Percentiles rank a stretch among this genome's conserved stretches.
These are phyloP conservation scores for Goffeauzyma gilvescens DNA, from an alignment of 768 basidiomycete species.

Conservation along the genomic window DNA sequence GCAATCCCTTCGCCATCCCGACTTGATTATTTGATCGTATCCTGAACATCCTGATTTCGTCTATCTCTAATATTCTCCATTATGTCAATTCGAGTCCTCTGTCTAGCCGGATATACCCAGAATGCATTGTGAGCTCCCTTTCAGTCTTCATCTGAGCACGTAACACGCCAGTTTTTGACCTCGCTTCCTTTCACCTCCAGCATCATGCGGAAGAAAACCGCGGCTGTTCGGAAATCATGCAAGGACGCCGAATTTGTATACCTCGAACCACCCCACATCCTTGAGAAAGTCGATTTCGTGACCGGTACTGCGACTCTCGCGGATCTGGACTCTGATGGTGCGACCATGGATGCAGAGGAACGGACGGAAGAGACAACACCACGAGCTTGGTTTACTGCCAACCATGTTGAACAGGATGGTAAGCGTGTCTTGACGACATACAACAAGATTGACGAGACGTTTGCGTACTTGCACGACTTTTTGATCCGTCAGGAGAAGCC, in stretches of 20 bases:
- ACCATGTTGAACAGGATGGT: constrained; percentile 11
- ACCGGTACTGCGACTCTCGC: constrained; percentile 20
- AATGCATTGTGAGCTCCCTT: no score
- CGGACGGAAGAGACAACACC: constrained; percentile 29
- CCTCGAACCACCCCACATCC: constrained; percentile 27
- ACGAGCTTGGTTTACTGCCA: constrained; percentile 25
- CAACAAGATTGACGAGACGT: constrained; percentile 23
- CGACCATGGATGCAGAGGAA: constrained; percentile 17
- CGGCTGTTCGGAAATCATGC: no score
- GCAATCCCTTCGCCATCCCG: no score
- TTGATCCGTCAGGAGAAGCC: constrained; percentile 18
- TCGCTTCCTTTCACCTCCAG: no score
- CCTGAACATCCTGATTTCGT: no score
- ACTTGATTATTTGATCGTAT: no score
- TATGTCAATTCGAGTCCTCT: no score
- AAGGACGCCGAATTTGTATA: constrained; percentile 22
- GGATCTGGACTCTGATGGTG: constrained; percentile 24
- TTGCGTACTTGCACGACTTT: constrained; percentile 23
- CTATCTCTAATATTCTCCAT: no score
- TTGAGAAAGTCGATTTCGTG: constrained; percentile 27
- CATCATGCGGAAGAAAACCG: no score
- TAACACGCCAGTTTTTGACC: no score
- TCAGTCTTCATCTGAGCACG: no score
- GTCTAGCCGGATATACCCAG: no score
- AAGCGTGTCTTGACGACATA: constrained; percentile 13